Base-by-base conservation (phyloP, 345 rosid species). In the Salix arbutifolia region DNA sequence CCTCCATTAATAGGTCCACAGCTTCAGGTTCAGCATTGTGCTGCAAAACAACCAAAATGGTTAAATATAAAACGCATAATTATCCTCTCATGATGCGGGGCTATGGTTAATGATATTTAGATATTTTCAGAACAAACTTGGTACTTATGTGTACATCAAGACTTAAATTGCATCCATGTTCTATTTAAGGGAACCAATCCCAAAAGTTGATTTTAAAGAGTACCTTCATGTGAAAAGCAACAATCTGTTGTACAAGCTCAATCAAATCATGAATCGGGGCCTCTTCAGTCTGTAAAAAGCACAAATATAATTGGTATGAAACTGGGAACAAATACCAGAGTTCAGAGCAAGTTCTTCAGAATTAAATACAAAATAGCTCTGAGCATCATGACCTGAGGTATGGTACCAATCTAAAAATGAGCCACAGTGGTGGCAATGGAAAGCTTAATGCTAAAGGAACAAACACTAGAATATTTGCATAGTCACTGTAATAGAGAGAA, bases 1-100 rank as follows among this genome's bases (percentile, higher is more conserved):
- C 95, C 89, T 96, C 99, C 97, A 96, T 96, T 76, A 96, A 80
- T 69, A 96, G 91, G 86, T 96, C 97, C 81, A 96, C 95, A 79
- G 98, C 99, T 84, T 96, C 99, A 12, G 99, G 96, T 87, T 96
- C 98, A 42, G 97, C 97, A 84, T 96, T 96, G 83, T 96, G 97
- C 98, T 96, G 89, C 82, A 82, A 67, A 60, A 71, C 44, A 78
- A 56, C 4, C 73, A 16, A 50, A 52, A 71, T 7, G 62, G 77
- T 77, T 25, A 80, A 65, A 81, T 72, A 21, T 28, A 19, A 58
- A 21, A 73, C 3, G 6, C 42, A 38, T 17, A 2, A 67, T 56
- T 25, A 6, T 5, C 67, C 44, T 21, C 3, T 46, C 8, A 44
- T 68, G 58, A 37, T 19, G 19, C 1, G 19, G 58, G 23, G 28